Evolutionary conservation across 2,329 filamentous ascomycete genomes (phyloP).

Genomic region (Fusarium robinianum): DNA sequence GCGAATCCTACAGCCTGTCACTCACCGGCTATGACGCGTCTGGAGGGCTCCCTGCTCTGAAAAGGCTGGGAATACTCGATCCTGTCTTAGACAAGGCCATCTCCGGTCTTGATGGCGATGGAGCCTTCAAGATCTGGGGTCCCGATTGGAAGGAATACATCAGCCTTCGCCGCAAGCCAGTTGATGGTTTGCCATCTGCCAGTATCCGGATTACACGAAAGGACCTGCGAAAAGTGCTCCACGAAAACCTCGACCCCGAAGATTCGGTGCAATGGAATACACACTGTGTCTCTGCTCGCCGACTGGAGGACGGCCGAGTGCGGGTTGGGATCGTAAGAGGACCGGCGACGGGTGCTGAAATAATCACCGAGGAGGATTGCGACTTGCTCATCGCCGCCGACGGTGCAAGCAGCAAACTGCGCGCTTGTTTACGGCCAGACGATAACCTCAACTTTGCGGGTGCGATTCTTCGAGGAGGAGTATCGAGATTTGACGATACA

Average conservation of each 20-base stretch:
- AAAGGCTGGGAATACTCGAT: conserved; percentile 47
- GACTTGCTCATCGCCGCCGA: conserved; percentile 53
- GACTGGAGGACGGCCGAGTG: conserved; percentile 32
- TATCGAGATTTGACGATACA: conserved; percentile 41
- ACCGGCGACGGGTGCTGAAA: neutral
- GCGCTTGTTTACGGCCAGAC: conserved; percentile 44
- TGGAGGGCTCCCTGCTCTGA: conserved; percentile 45
- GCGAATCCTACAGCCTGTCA: conserved; percentile 48
- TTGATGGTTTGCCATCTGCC: conserved; percentile 42
- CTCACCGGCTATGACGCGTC: conserved; percentile 42
- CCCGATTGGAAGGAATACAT: conserved; percentile 42
- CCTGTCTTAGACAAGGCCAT: conserved; percentile 39
- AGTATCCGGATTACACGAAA: conserved; percentile 46
- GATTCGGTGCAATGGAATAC: conserved; percentile 35
- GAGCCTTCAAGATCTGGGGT: conserved; percentile 49
- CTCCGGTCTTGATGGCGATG: conserved; percentile 37
- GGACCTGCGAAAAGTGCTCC: conserved; percentile 42
- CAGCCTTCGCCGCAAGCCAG: conserved; percentile 39
- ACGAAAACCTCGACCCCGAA: conserved; percentile 30
- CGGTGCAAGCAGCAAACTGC: conserved; percentile 49
- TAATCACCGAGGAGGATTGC: conserved; percentile 33
- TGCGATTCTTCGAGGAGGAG: conserved; percentile 45
- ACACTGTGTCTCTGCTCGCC: conserved; percentile 31
- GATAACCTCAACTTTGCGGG: conserved; percentile 48
- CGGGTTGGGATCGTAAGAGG: conserved; percentile 26